Conservation (phyloP, 2,329 filamentous ascomycete genomes). For the Botrytis tulipae region DNA sequence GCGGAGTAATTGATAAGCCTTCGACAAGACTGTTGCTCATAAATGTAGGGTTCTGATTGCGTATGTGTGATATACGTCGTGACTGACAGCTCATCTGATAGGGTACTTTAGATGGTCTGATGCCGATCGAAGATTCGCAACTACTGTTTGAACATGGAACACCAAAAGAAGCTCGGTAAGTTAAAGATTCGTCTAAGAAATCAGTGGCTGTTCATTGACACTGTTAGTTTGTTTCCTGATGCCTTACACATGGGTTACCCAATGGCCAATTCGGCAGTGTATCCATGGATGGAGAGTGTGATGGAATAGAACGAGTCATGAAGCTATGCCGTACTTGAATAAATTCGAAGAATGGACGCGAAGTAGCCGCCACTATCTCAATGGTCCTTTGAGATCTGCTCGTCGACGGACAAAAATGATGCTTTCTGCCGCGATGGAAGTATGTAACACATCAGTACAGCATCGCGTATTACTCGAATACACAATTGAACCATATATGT, state of each 20-base stretch:
- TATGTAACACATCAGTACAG: not conserved
- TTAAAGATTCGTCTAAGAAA: not conserved
- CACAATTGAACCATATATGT: not conserved
- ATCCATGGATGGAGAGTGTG: conserved; percentile 61
- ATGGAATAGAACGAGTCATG: conserved; percentile 21
- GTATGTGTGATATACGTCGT: not conserved
- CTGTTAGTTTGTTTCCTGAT: conserved; percentile 51
- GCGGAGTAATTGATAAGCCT: conserved; percentile 54
- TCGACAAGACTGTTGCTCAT: conserved; percentile 58
- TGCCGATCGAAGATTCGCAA: conserved; percentile 67
- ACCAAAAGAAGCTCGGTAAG: conserved; percentile 61
- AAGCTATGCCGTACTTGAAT: not conserved
- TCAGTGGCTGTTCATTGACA: conserved; percentile 1
- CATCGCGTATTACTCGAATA: not conserved
- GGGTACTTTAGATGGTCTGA: conserved; percentile 62
- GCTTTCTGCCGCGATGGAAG: no score
- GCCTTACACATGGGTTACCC: conserved; percentile 69
- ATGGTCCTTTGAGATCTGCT: not conserved
- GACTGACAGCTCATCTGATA: conserved; percentile 33
- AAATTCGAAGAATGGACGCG: not conserved
- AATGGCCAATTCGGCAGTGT: conserved; percentile 54
- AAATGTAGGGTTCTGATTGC: conserved; percentile 47
- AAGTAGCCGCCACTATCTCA: not conserved
- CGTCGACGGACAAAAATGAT: not conserved
- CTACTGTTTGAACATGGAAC: conserved; percentile 62